Evolutionary conservation across 495 filamentous ascomycete species (phyloP), one percentile per base, ranked within the genome.

Genomic region (Lepraria neglecta): DNA sequence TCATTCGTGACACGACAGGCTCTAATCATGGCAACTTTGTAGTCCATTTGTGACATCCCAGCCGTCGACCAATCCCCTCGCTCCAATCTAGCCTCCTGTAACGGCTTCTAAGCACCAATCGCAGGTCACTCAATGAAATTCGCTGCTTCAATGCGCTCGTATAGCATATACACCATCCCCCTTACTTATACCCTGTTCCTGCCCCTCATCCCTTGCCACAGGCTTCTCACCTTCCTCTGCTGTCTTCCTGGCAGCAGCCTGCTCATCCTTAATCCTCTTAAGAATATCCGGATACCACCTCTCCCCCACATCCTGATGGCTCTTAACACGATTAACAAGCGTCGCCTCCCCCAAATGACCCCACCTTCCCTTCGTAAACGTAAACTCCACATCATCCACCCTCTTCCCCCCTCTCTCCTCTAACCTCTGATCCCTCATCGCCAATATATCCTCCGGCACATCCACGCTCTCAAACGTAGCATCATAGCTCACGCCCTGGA

Each of bases 231-330:
- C 28, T 42, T 33, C 14, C 44, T 47, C 30, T 4, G 24, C 30
- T 33, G 60, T 68, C 33, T 15, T 46, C 27, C 53, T 43, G 5
- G 30, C 55, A 31, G 27, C 58, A 30, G 33, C 48, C 35, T 64
- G 61, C 44, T 69, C 67, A 31, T 55, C 54, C 44, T 58, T 58
- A 15, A 67, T 54, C 53, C 40, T 71, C n/a, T 63, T 71, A 56
- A 89, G 74, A 28, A 92, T 77, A 30, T 91, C 85, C 0, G 87
- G 87, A 71, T 90, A 92, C 87, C 90, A 95, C 68, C 82, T 76
- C 76, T 88, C 88, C 1, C 89, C 91, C 1, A 97, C 92, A 71
- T 96, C 92, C 3, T 87, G 87, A 75, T 97, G 92, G 64, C 87
- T 90, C 75, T 91, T 87, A 58, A 96, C 82, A n/a, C 91, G 76